Conservation (phyloP, 2,329 filamentous ascomycete genomes). For the Monilinia laxa region DNA sequence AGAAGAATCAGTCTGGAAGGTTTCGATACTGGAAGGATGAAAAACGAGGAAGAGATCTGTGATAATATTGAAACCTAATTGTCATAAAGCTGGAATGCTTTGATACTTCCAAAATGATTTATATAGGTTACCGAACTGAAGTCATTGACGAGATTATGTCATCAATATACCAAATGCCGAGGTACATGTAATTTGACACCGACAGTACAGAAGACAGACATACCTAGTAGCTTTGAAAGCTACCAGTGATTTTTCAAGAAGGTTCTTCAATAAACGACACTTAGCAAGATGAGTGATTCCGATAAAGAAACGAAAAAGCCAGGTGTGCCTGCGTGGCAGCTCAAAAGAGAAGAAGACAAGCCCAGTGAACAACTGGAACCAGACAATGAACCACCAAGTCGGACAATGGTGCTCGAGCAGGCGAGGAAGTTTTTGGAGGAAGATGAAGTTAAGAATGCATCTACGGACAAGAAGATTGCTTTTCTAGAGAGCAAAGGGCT, state of each 20-base stretch:
- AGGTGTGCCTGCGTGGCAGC: slow-evolving; percentile 36
- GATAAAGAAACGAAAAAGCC: slow-evolving; percentile 29
- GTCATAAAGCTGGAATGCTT: neutral
- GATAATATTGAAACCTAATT: neutral
- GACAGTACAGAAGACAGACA: slow-evolving; percentile 2
- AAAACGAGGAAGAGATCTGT: neutral
- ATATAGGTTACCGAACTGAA: neutral
- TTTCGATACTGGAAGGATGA: neutral
- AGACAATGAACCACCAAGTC: slow-evolving; percentile 25
- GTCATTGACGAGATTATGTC: slow-evolving; percentile 26
- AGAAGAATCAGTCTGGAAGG: neutral
- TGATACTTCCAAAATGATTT: slow-evolving; percentile 7
- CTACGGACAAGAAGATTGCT: slow-evolving; percentile 68
- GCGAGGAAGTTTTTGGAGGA: slow-evolving; percentile 76
- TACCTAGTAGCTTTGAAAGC: neutral
- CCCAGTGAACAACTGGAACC: slow-evolving; percentile 9
- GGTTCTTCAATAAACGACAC: slow-evolving; percentile 12
- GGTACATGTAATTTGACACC: slow-evolving; percentile 23
- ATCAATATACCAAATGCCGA: slow-evolving; percentile 23
- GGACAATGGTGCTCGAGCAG: slow-evolving; percentile 55
- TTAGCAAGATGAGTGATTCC: slow-evolving; percentile 36
- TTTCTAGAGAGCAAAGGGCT: slow-evolving; percentile 81
- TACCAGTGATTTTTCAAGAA: neutral
- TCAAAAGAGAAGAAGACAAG: slow-evolving; percentile 17
- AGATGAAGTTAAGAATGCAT: slow-evolving; percentile 65